Percentiles rank a stretch among this genome's conserved stretches.
Conservation (phyloP, 2,329 filamentous ascomycete species). For the Amesomyces nigricolor region DNA sequence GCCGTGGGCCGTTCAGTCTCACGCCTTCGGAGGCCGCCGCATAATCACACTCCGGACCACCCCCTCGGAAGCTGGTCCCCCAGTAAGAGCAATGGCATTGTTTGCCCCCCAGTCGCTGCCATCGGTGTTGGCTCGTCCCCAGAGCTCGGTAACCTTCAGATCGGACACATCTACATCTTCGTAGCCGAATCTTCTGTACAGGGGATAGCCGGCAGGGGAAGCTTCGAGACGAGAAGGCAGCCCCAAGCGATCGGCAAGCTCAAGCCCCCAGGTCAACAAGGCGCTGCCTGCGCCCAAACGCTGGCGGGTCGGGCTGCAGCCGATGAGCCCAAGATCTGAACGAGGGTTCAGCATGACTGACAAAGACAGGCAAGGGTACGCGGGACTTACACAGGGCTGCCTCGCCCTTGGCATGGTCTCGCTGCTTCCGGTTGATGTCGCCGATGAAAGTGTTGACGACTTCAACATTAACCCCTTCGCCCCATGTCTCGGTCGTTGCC, state of each 20-base stretch:
- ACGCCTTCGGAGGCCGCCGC: slow-evolving; percentile 22
- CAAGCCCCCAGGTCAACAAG: slow-evolving; percentile 25
- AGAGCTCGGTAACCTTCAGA: slow-evolving; percentile 21
- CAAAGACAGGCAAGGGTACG: background rate
- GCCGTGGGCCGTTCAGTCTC: background rate
- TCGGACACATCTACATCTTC: slow-evolving; percentile 28
- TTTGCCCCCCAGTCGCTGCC: slow-evolving; percentile 27
- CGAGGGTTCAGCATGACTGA: background rate
- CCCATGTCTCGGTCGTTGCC: slow-evolving; percentile 22
- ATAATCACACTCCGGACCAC: slow-evolving; percentile 26
- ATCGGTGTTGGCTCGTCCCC: slow-evolving; percentile 17
- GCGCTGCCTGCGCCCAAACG: slow-evolving; percentile 29
- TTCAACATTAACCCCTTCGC: slow-evolving; percentile 21
- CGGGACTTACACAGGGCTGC: slow-evolving; percentile 25
- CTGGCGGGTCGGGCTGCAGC: slow-evolving; percentile 20
- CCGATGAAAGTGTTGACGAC: slow-evolving; percentile 28
- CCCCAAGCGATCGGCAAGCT: slow-evolving; percentile 27
- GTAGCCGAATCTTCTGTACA: slow-evolving; percentile 29
- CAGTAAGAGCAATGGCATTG: slow-evolving; percentile 19
- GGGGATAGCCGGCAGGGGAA: slow-evolving; percentile 27
- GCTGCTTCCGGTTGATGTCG: slow-evolving; percentile 20
- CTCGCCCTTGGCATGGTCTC: slow-evolving; percentile 24
- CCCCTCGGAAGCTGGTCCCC: slow-evolving; percentile 23
- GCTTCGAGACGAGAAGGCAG: slow-evolving; percentile 27
- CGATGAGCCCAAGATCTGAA: slow-evolving; percentile 27